Conservation (phyloP, 2,329 filamentous ascomycete genomes). For the Camillea tinctor region DNA sequence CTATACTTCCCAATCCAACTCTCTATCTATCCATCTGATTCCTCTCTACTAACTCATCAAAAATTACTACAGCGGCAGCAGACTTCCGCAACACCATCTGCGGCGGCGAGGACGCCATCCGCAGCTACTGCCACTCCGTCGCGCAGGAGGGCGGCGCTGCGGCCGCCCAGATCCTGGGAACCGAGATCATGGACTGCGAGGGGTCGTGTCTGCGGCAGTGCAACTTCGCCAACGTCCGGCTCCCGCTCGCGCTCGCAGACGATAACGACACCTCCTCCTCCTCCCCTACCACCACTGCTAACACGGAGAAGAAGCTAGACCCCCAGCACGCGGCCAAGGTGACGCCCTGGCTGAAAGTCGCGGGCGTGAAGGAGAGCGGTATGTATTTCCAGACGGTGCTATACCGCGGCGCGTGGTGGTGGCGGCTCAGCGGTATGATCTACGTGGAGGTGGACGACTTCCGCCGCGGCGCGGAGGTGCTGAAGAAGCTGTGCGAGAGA, state of each 20-base stretch:
- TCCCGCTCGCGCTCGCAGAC: constrained; percentile 42
- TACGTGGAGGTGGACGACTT: constrained; percentile 65
- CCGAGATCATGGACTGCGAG: constrained; percentile 55
- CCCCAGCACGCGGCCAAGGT: constrained; percentile 35
- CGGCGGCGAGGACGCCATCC: constrained; percentile 58
- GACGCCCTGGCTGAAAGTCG: constrained; percentile 45
- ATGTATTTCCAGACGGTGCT: constrained; percentile 58
- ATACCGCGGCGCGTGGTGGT: constrained; percentile 57
- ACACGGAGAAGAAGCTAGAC: constrained; percentile 21
- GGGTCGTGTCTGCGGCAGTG: constrained; percentile 42
- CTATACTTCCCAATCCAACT: neutral
- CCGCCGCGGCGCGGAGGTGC: constrained; percentile 22
- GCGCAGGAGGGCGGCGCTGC: constrained; percentile 50
- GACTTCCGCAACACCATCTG: constrained; percentile 55
- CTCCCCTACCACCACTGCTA: neutral
- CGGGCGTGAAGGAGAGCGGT: constrained; percentile 41
- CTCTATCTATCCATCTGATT: neutral
- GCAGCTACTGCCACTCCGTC: constrained; percentile 49
- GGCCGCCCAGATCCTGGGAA: constrained; percentile 52
- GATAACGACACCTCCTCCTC: neutral
- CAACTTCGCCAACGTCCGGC: constrained; percentile 56
- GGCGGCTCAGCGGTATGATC: constrained; percentile 61
- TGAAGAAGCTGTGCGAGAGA: constrained; percentile 36
- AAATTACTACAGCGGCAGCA: constrained; percentile 46
- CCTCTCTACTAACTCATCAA: neutral